phyloP scores from a whole-genome alignment of 2,329 filamentous ascomycete genomes.

The Venturia asperata region DNA sequence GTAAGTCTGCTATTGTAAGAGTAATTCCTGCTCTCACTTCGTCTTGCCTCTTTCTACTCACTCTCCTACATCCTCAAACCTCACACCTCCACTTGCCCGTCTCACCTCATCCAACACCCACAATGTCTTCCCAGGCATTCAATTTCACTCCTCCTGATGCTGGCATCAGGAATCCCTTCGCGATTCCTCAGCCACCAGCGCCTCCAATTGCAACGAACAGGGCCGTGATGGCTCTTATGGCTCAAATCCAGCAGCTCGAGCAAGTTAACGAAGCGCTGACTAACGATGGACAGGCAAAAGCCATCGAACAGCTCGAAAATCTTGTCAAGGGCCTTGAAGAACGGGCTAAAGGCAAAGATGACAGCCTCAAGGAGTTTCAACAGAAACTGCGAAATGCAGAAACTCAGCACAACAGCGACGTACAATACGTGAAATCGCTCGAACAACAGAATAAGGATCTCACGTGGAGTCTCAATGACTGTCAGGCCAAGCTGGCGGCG shows the following conservation, averaged over 20 bases:
- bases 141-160: background rate
- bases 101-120: background rate
- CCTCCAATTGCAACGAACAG: background rate
- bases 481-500: background rate
- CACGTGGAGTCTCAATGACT: background rate
- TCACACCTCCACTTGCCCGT: background rate
- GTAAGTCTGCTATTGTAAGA: slow-evolving; percentile 7
- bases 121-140: background rate
- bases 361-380: background rate
- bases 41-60: background rate
- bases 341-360: background rate
- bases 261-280: background rate
- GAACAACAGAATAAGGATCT: background rate
- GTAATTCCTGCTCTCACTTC: background rate
- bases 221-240: background rate
- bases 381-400: background rate
- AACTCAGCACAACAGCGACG: background rate
- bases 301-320: background rate
- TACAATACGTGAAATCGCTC: background rate
- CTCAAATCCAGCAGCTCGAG: background rate
- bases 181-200: background rate
- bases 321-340: background rate
- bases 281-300: background rate
- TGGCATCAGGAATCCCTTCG: background rate
- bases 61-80: background rate